These are phyloP conservation scores for Magnusiomyces sp. DNA, from an alignment of 1,139 yeast genomes.

Conservation along the genomic window DNA sequence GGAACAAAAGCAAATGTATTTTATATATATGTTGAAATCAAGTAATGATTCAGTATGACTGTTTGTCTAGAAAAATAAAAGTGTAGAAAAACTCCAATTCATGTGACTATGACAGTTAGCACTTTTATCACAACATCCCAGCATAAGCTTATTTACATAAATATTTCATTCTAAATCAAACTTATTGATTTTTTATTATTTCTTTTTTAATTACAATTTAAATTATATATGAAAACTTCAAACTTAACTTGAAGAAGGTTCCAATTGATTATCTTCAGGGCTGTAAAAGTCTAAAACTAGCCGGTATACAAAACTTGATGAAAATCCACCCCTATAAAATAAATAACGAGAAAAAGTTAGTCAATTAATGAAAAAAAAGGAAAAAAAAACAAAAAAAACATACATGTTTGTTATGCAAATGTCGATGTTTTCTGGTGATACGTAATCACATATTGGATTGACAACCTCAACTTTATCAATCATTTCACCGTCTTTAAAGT, in stretches of 20 bases:
- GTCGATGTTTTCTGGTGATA: slow-evolving; percentile 90
- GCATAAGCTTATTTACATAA: too few species aligned
- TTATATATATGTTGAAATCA: too few species aligned
- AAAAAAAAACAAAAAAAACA: slow-evolving; percentile 18
- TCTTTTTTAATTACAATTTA: neutral
- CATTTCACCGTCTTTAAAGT: slow-evolving; percentile 51
- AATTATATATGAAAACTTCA: neutral
- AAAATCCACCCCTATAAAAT: slow-evolving; percentile 64
- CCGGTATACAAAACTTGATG: slow-evolving; percentile 93
- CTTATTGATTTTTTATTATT: neutral
- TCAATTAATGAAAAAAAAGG: slow-evolving; percentile 5
- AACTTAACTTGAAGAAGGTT: neutral
- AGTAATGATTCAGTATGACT: too few species aligned
- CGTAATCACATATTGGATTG: slow-evolving; percentile 87
- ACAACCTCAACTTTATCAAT: slow-evolving; percentile 74
- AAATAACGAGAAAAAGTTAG: neutral
- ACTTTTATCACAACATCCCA: too few species aligned
- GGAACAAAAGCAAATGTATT: too few species aligned
- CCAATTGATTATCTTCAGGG: slow-evolving; percentile 56
- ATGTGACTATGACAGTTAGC: neutral
- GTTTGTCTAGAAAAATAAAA: neutral
- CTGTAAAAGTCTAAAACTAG: slow-evolving; percentile 91
- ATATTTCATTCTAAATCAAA: too few species aligned
- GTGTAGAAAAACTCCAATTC: neutral
- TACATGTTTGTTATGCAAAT: slow-evolving; percentile 82